Percentiles rank a stretch among this genome's conserved stretches.
Evolutionary conservation across 257 asterid genomes (phyloP).

Genomic region (Rhazya stricta): DNA sequence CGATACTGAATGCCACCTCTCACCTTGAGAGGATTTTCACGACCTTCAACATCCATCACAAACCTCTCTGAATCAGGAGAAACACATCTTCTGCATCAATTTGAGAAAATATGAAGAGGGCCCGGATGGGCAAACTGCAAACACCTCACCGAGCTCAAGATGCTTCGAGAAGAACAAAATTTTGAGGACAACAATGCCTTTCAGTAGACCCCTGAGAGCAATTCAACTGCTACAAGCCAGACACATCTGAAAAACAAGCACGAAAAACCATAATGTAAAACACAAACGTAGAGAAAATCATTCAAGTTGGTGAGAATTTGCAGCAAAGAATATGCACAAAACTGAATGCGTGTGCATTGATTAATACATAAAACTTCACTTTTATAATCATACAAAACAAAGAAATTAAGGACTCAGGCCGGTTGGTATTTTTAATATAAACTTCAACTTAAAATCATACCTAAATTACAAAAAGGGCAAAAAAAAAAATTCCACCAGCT

Average conservation of each 20-base stretch:
- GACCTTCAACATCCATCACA: constrained; percentile 78
- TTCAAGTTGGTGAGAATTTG: constrained; percentile 38
- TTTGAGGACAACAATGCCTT: constrained; percentile 9
- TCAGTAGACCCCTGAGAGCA: constrained; percentile 15
- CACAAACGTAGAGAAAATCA: constrained; percentile 16
- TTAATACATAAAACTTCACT: not conserved
- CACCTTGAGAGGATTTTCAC: constrained; percentile 57
- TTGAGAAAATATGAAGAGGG: constrained; percentile 7
- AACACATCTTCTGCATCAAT: constrained; percentile 30
- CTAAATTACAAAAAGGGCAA: not conserved
- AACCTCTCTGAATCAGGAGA: constrained; percentile 42
- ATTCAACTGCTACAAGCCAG: constrained; percentile 14
- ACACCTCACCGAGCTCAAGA: constrained; percentile 7
- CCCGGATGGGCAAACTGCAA: constrained; percentile 23
- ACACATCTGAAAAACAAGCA: constrained; percentile 22
- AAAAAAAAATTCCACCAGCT: not conserved
- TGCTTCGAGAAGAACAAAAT: constrained; percentile 20
- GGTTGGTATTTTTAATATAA: too few relatives aligned
- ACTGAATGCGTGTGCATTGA: constrained; percentile 9
- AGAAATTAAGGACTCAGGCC: too few relatives aligned
- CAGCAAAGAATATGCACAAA: not conserved
- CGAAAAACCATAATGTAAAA: constrained; percentile 29
- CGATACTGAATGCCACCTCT: constrained; percentile 13
- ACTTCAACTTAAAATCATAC: not conserved
- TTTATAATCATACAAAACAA: too few relatives aligned